phyloP scores from a whole-genome alignment of 768 basidiomycete genomes.

The button mushroom (Agaricus bisporus) region DNA sequence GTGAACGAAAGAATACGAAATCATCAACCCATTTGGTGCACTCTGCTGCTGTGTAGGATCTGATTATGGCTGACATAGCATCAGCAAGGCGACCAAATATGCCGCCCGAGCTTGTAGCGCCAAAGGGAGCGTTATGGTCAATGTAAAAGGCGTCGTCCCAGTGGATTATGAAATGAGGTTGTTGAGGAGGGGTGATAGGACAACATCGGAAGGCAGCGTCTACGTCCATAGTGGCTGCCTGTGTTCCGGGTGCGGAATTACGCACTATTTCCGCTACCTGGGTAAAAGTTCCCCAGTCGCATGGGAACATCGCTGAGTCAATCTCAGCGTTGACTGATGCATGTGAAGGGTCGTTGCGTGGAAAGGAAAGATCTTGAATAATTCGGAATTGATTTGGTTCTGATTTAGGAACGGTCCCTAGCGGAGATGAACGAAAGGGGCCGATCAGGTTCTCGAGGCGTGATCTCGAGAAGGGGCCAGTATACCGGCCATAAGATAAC shows the following conservation, averaged over 20 bases:
- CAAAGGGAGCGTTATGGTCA: conserved; percentile 24
- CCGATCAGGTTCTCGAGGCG: conserved; percentile 29
- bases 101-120: conserved; percentile 20
- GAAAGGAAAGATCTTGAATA: conserved; percentile 19
- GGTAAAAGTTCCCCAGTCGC: conserved; percentile 17
- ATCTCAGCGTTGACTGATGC: conserved; percentile 26
- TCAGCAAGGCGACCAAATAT: conserved; percentile 27
- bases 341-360: conserved; percentile 13
- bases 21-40: conserved; percentile 27
- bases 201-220: conserved; percentile 27
- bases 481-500: conserved; percentile 6
- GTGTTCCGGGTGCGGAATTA: conserved; percentile 23
- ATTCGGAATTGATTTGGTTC: conserved; percentile 18
- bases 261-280: conserved; percentile 8
- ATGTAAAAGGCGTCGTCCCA: conserved; percentile 21
- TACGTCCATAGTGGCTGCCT: conserved; percentile 32
- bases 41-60: not conserved
- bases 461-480: conserved; percentile 16
- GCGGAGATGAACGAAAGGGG: conserved; percentile 32
- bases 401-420: conserved; percentile 32
- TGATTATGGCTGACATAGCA: conserved; percentile 21
- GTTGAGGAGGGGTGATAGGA: conserved; percentile 24
- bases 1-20: conserved; percentile 16
- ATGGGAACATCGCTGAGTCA: conserved; percentile 23
- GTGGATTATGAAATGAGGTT: conserved; percentile 17